These are phyloP conservation scores for Emericellopsis terricola DNA, from an alignment of 495 filamentous ascomycete species.

Conservation along the genomic window DNA sequence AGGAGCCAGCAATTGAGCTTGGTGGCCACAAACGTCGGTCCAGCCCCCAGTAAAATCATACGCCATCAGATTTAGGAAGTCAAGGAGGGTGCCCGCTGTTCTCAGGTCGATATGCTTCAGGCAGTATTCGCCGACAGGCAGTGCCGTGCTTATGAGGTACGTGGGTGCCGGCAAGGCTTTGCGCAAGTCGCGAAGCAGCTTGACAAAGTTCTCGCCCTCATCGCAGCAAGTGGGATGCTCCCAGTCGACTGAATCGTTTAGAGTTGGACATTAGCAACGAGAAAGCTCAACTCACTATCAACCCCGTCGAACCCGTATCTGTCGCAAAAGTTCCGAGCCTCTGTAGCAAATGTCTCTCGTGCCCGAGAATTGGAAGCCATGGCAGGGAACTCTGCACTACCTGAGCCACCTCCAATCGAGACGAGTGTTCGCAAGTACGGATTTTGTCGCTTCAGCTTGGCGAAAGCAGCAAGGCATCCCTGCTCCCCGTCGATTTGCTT, in stretches of 20 bases:
- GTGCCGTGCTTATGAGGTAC: constrained; percentile 42
- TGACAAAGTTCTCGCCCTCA: constrained; percentile 46
- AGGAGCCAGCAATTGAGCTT: constrained; percentile 45
- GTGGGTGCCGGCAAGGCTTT: constrained; percentile 37
- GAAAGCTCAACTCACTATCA: constrained; percentile 34
- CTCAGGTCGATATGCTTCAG: constrained; percentile 50
- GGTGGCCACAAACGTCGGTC: constrained; percentile 47
- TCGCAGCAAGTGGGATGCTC: constrained; percentile 48
- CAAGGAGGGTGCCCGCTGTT: constrained; percentile 37
- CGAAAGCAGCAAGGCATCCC: constrained; percentile 53
- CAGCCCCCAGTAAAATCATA: constrained; percentile 71
- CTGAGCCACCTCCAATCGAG: constrained; percentile 57
- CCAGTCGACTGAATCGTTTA: constrained; percentile 48
- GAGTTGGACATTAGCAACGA: constrained; percentile 2
- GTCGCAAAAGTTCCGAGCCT: constrained; percentile 41
- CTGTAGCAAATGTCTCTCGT: constrained; percentile 41
- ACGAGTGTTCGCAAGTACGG: constrained; percentile 51
- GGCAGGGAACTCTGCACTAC: constrained; percentile 48
- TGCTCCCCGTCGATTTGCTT: constrained; percentile 52
- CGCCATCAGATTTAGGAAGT: constrained; percentile 67
- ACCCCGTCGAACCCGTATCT: constrained; percentile 55
- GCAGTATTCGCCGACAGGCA: constrained; percentile 59
- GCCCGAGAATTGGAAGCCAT: constrained; percentile 35
- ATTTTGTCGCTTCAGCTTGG: constrained; percentile 43
- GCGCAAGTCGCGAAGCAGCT: constrained; percentile 44